Evolutionary conservation across 108 stramenopile species (phyloP).

Genomic region (Nitzschia sp.): DNA sequence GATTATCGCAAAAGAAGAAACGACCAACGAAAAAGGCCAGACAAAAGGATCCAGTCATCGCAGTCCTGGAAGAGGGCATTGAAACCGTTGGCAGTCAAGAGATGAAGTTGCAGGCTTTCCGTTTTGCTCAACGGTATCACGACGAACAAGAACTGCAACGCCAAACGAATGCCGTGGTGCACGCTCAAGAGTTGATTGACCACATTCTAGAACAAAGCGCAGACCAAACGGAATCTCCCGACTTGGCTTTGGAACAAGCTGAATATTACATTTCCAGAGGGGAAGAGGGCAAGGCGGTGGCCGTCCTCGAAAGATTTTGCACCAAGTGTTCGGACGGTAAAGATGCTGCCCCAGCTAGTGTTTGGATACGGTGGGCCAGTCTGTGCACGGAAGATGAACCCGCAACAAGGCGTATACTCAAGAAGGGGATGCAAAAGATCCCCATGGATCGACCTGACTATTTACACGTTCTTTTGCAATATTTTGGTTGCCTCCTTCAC

Average conservation of each 20-base stretch:
- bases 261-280: slow-evolving; percentile 39
- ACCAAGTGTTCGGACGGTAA: neutral
- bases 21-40: slow-evolving; percentile 47
- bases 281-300: slow-evolving; percentile 37
- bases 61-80: slow-evolving; percentile 56
- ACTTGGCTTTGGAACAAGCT: slow-evolving; percentile 58
- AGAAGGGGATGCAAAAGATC: slow-evolving; percentile 46
- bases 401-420: slow-evolving; percentile 43
- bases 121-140: slow-evolving; percentile 34
- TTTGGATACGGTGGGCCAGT: slow-evolving; percentile 66
- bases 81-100: slow-evolving; percentile 49
- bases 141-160: slow-evolving; percentile 19
- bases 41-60: slow-evolving; percentile 45
- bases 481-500: slow-evolving; percentile 53
- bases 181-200: slow-evolving; percentile 21
- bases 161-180: neutral
- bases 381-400: slow-evolving; percentile 13
- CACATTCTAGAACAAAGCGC: slow-evolving; percentile 18
- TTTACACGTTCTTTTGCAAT: slow-evolving; percentile 50
- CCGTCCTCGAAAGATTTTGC: slow-evolving; percentile 32
- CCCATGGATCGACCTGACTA: slow-evolving; percentile 50
- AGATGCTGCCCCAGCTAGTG: slow-evolving; percentile 13
- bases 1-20: neutral
- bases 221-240: slow-evolving; percentile 31
- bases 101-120: slow-evolving; percentile 74